A percentile compares a stretch with the other conserved stretches of the same genome.
phyloP scores from a whole-genome alignment of 2,329 filamentous ascomycete genomes.

The Beauveria sp. region DNA sequence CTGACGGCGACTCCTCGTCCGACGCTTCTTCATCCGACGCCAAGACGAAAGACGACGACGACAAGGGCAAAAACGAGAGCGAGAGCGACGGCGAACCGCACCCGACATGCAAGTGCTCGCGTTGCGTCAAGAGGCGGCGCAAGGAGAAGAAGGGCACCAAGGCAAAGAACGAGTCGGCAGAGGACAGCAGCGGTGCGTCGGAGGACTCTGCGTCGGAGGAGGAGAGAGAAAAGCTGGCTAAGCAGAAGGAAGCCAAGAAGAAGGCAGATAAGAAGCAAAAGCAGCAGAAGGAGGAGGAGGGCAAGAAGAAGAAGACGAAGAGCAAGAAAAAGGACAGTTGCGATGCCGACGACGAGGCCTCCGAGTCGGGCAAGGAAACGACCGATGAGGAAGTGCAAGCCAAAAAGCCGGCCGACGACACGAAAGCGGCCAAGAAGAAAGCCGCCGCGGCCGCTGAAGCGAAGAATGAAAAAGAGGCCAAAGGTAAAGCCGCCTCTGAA shows the following conservation, averaged over 20 bases:
- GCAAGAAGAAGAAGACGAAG: constrained; percentile 11
- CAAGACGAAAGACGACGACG: constrained; percentile 1
- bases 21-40: constrained; percentile 15
- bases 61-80: not conserved
- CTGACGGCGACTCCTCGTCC: constrained; percentile 5
- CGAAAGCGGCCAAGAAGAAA: constrained; percentile 9
- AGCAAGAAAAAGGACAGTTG: constrained; percentile 17
- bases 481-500: not conserved
- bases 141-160: not conserved
- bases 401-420: constrained; percentile 8
- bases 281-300: constrained; percentile 4
- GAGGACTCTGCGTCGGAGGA: not conserved
- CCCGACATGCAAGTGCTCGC: constrained; percentile 5
- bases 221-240: not conserved
- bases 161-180: not conserved
- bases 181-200: not conserved
- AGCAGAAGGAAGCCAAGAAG: constrained; percentile 5
- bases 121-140: not conserved
- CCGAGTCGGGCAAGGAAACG: constrained; percentile 17
- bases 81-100: constrained; percentile 1
- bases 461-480: constrained; percentile 12
- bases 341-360: constrained; percentile 20
- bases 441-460: not conserved
- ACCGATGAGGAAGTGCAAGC: constrained; percentile 8
- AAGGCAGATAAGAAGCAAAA: constrained; percentile 8